phyloP scores from a whole-genome alignment of 164 flowering plant species.

The Buxus sempervirens region DNA sequence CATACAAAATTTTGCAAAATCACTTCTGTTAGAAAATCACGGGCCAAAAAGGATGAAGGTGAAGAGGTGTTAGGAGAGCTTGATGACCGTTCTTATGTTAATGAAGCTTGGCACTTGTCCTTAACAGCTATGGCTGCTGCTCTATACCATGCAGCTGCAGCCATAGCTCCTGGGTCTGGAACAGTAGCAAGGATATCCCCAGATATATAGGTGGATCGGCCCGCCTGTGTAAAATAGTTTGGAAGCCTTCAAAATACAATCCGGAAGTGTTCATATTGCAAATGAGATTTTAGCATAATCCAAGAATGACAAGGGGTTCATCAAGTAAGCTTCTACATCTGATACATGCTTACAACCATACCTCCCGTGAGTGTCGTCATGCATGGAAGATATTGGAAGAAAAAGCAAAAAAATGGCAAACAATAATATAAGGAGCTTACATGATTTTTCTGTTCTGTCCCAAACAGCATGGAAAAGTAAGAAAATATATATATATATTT shows the following conservation, averaged over 20 bases:
- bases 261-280: no score
- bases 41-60: constrained; percentile 4
- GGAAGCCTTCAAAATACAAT: not conserved
- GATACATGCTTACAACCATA: no score
- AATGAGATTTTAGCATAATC: no score
- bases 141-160: constrained; percentile 86
- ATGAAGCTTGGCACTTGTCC: constrained; percentile 27
- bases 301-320: no score
- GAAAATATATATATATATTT: no score
- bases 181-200: constrained; percentile 64
- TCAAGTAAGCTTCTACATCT: no score
- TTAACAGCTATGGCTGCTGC: constrained; percentile 88
- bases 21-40: constrained; percentile 9
- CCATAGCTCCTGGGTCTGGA: constrained; percentile 99
- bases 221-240: constrained; percentile 53
- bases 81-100: not conserved
- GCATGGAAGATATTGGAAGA: no score
- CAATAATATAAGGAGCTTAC: no score
- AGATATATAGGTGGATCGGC: constrained; percentile 79
- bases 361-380: no score
- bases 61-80: constrained; percentile 2
- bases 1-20: constrained; percentile 17
- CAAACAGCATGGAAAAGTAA: no score
- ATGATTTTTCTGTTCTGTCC: no score
- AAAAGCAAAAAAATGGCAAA: no score